Percentiles rank a stretch among this genome's conserved stretches.
Conservation (phyloP, 2,329 filamentous ascomycete species). For the Pseudogymnoascus sp. region DNA sequence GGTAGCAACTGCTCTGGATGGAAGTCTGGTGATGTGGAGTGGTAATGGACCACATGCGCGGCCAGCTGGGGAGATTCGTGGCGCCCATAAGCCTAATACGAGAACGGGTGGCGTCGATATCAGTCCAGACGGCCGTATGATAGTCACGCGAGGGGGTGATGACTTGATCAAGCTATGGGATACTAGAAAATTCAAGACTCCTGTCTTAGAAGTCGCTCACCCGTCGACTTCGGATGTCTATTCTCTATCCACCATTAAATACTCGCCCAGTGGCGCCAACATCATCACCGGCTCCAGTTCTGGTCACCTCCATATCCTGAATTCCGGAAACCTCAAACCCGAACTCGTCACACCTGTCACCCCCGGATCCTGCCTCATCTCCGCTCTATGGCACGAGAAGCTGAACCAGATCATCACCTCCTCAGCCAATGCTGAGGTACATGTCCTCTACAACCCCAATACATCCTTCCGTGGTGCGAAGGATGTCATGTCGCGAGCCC, state of each 20-base stretch:
- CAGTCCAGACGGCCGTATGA: constrained; percentile 79
- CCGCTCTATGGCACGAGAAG: constrained; percentile 84
- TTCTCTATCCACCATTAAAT: constrained; percentile 77
- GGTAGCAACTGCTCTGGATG: constrained; percentile 77
- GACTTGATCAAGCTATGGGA: constrained; percentile 95
- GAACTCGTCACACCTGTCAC: constrained; percentile 88
- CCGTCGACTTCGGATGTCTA: constrained; percentile 76
- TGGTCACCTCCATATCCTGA: constrained; percentile 85
- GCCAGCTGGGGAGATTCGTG: constrained; percentile 72
- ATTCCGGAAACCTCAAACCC: constrained; percentile 78
- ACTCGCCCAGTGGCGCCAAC: constrained; percentile 73
- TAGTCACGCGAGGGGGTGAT: constrained; percentile 86
- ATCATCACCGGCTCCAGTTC: constrained; percentile 83
- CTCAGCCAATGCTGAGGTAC: constrained; percentile 82
- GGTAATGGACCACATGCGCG: constrained; percentile 80
- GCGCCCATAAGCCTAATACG: constrained; percentile 72
- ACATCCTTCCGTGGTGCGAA: constrained; percentile 74
- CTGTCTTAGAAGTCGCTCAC: constrained; percentile 71
- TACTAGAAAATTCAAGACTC: constrained; percentile 86
- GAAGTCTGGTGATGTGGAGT: constrained; percentile 83
- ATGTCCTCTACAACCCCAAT: constrained; percentile 83
- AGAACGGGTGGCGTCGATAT: constrained; percentile 93
- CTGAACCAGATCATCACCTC: constrained; percentile 95
- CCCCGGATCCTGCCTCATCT: constrained; percentile 70
- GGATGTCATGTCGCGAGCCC: constrained; percentile 83